Evolutionary conservation across 2,329 filamentous ascomycete species (phyloP), one percentile per base, ranked within the genome.

Genomic region (Phyllosticta citrichinensis): DNA sequence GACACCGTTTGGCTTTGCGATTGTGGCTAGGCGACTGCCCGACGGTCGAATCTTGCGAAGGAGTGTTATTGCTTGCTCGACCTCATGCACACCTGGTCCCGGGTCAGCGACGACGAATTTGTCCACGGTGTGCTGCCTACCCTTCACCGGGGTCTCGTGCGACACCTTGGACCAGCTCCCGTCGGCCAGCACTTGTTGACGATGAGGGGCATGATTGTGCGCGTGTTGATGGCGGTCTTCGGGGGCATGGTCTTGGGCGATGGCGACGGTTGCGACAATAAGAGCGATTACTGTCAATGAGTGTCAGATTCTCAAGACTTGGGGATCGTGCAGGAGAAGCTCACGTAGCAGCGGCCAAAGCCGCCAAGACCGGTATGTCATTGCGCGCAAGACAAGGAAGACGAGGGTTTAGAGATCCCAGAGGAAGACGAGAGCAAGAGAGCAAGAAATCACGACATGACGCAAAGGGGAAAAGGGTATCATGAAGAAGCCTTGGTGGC

Each of bases 1-100:
- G 35, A 87, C 68, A 30, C 85, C 84, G 10, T 80, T 80, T 8
- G 83, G 81, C 69, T 81, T 83, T 60, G 67, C 72, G 66, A 69
- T 69, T 66, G 67, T 71, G 69, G 67, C 77, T 70, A 71, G 76
- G 66, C 66, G 75, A 27, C 71, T 68, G 11, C 70, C 67, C 9
- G 74, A 71, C 12, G 76, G 71, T 61, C 73, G 74, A 58, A 79
- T 74, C 64, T 74, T 75, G 56, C 68, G 71, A 6, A 80, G 71
- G 27, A 77, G 68, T 1, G 66, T 63, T 52, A 69, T 70, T 9
- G 77, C 77, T 64, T 81, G 68, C 65, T 72, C 59, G 60, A 74
- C 65, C 8, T 68, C 69, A 33, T 66, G 57, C n/a, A 64, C 62
- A 19, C 66, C 71, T 65, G 67, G 62, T 19, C 50, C 22, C 30